These are phyloP conservation scores for Guadua angustifolia DNA, from an alignment of 176 grass and related monocot genomes.

Conservation along the genomic window DNA sequence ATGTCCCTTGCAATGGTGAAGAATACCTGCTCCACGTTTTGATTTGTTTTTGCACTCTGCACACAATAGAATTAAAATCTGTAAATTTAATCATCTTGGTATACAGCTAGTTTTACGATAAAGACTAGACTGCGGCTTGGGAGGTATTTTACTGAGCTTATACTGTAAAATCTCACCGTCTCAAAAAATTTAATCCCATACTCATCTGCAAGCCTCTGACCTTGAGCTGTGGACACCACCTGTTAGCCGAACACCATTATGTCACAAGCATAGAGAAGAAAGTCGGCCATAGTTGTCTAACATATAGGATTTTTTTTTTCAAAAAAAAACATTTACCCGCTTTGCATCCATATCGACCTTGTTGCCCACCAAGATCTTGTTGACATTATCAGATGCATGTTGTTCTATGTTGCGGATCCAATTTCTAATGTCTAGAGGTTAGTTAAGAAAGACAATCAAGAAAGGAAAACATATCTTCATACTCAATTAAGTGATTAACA, in stretches of 20 bases:
- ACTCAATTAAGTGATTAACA: conserved; percentile 1
- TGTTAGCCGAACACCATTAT: conserved; percentile 27
- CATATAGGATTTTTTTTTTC: background rate
- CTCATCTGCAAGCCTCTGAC: conserved; percentile 87
- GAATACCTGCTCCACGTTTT: conserved; percentile 88
- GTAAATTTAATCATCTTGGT: conserved; percentile 24
- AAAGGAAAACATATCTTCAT: conserved; percentile 1
- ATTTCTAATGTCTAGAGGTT: conserved; percentile 81
- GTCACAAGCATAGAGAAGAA: conserved; percentile 10
- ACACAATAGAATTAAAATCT: background rate
- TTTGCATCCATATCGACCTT: conserved; percentile 95
- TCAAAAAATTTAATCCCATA: conserved; percentile 92
- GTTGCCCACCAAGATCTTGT: conserved; percentile 93
- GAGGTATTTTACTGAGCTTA: conserved; percentile 30
- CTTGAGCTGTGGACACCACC: conserved; percentile 82
- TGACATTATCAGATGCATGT: conserved; percentile 92
- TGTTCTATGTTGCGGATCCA: conserved; percentile 95
- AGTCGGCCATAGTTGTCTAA: background rate
- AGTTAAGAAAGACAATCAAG: conserved; percentile 39
- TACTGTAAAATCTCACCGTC: conserved; percentile 58
- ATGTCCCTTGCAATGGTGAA: conserved; percentile 89
- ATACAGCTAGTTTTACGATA: background rate
- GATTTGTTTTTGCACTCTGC: conserved; percentile 95
- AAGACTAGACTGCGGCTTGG: background rate
- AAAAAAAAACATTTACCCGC: conserved; percentile 57